Evolutionary conservation across 2,329 filamentous ascomycete species (phyloP).

Genomic region (Aotearoamyces nothofagi): DNA sequence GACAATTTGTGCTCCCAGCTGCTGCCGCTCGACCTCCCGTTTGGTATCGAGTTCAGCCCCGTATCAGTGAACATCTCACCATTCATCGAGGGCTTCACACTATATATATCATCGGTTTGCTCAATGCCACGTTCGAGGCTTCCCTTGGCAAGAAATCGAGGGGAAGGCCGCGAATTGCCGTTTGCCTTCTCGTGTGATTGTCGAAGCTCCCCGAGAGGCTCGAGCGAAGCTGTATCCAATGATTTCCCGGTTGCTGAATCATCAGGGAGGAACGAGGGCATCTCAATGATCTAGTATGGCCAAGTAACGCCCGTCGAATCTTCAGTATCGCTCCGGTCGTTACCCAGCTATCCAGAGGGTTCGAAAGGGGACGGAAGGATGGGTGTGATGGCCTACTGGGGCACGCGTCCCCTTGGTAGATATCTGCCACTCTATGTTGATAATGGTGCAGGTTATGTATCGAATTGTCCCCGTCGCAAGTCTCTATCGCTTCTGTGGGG

Average conservation of each 20-base stretch:
- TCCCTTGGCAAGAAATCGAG: conserved; percentile 18
- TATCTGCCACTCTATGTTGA: no score
- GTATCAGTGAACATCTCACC: conserved; percentile 21
- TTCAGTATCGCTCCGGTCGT: not conserved
- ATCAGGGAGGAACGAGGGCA: conserved; percentile 34
- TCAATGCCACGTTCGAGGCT: conserved; percentile 18
- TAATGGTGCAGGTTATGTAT: no score
- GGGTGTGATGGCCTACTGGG: no score
- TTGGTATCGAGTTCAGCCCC: conserved; percentile 44
- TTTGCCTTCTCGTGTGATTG: conserved; percentile 18
- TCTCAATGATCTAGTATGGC: no score
- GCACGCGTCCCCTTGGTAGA: no score
- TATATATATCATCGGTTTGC: conserved; percentile 12
- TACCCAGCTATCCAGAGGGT: no score
- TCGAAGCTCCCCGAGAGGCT: conserved; percentile 22
- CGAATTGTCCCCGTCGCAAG: no score
- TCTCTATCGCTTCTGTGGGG: no score
- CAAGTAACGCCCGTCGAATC: not conserved
- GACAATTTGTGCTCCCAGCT: conserved; percentile 19
- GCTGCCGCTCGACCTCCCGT: conserved; percentile 33
- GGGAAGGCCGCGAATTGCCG: conserved; percentile 16
- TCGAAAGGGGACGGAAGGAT: no score
- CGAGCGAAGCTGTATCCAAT: conserved; percentile 14
- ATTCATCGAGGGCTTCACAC: conserved; percentile 11
- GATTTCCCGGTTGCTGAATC: conserved; percentile 18